Conservation (phyloP, 495 filamentous ascomycete species). For the Eremomyces bilateralis region DNA sequence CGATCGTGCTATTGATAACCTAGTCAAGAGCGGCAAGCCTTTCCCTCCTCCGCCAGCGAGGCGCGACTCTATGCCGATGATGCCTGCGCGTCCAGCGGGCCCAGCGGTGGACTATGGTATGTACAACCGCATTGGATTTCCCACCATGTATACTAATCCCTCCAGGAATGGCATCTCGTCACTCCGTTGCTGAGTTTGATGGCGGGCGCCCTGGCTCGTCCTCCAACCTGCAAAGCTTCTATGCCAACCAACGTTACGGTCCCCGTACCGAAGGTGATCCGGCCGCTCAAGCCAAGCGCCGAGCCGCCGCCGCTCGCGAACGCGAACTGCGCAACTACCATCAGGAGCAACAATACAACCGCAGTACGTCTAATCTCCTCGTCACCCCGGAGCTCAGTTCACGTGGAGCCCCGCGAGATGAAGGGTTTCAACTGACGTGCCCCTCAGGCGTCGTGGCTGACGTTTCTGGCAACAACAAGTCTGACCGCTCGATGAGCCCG, state of each 20-base stretch:
- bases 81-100: slow-evolving; percentile 29
- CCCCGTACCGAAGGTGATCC: slow-evolving; percentile 91
- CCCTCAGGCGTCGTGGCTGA: slow-evolving; percentile 35
- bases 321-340: slow-evolving; percentile 98
- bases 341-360: slow-evolving; percentile 99
- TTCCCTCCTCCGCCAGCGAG: slow-evolving; percentile 48
- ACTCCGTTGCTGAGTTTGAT: slow-evolving; percentile 79
- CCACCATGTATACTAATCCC: slow-evolving; percentile 1
- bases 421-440: slow-evolving; percentile 12
- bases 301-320: slow-evolving; percentile 96
- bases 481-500: slow-evolving; percentile 82
- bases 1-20: slow-evolving; percentile 84
- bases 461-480: slow-evolving; percentile 50
- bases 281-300: slow-evolving; percentile 95
- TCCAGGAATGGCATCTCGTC: slow-evolving; percentile 32
- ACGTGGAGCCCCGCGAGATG: too few species aligned
- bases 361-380: slow-evolving; percentile 47
- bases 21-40: slow-evolving; percentile 87
- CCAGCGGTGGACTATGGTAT: slow-evolving; percentile 34
- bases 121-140: slow-evolving; percentile 2
- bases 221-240: slow-evolving; percentile 79
- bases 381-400: too few species aligned
- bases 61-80: slow-evolving; percentile 67
- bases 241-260: slow-evolving; percentile 82
- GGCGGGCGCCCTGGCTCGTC: slow-evolving; percentile 46